A percentile compares a stretch with the other conserved stretches of the same genome.
Conservation (phyloP, 768 basidiomycete genomes). For the Dentipellis fragilis region DNA sequence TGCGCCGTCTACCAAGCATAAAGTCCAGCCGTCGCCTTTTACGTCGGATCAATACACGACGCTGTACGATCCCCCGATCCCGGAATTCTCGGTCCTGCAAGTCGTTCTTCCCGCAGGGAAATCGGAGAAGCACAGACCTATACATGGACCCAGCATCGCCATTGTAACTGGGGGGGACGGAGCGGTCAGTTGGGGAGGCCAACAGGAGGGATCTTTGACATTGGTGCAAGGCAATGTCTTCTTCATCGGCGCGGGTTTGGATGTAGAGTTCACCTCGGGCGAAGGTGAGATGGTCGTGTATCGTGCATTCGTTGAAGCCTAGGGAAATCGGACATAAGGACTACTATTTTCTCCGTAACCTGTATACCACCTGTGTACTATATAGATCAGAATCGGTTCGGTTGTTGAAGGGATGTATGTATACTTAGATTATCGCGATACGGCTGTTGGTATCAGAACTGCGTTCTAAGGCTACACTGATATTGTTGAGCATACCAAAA, state of each 20-base stretch:
- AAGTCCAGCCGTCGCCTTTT: constrained; percentile 53
- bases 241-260: constrained; percentile 69
- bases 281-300: constrained; percentile 42
- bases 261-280: constrained; percentile 34
- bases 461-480: too few species aligned
- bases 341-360: too few species aligned
- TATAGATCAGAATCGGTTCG: too few species aligned
- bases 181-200: constrained; percentile 35
- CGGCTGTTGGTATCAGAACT: too few species aligned
- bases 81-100: constrained; percentile 84
- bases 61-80: constrained; percentile 86
- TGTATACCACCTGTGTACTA: too few species aligned
- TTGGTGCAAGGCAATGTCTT: constrained; percentile 61
- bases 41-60: constrained; percentile 23
- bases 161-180: constrained; percentile 71
- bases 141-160: constrained; percentile 79
- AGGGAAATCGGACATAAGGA: neutral
- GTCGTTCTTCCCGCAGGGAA: constrained; percentile 36
- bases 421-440: too few species aligned
- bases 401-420: too few species aligned
- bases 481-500: too few species aligned
- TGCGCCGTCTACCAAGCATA: constrained; percentile 56
- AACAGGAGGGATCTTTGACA: constrained; percentile 25
- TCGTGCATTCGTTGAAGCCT: constrained; percentile 56
- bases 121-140: constrained; percentile 43